Evolutionary conservation across 2,329 filamentous ascomycete species (phyloP).

Genomic region (Ophiocordyceps australis): DNA sequence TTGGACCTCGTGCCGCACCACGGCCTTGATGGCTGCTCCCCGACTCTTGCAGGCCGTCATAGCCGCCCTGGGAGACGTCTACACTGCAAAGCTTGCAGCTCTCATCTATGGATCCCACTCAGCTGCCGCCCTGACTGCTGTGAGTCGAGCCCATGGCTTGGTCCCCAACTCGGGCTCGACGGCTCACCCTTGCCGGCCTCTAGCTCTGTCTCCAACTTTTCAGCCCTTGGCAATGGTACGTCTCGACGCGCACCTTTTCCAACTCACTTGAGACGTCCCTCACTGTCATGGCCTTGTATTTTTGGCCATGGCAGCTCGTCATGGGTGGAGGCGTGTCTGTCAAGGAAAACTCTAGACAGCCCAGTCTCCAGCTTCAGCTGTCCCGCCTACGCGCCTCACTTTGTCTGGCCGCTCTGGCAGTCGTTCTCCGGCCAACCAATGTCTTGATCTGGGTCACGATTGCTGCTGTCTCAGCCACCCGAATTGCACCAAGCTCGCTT

Average conservation of each 20-base stretch:
- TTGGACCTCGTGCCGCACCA: constrained; percentile 35
- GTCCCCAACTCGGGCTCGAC: not conserved
- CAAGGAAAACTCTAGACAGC: constrained; percentile 19
- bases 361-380: constrained; percentile 8
- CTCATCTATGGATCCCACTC: constrained; percentile 51
- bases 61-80: constrained; percentile 67
- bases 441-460: constrained; percentile 66
- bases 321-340: constrained; percentile 16
- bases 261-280: constrained; percentile 87
- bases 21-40: constrained; percentile 54
- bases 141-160: constrained; percentile 15
- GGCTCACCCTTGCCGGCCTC: not conserved
- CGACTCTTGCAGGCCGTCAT: constrained; percentile 60
- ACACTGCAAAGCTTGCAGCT: constrained; percentile 67
- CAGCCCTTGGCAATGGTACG: constrained; percentile 84
- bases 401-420: constrained; percentile 60
- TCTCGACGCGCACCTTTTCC: constrained; percentile 80
- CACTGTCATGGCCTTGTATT: constrained; percentile 59
- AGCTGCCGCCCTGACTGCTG: constrained; percentile 48
- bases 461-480: constrained; percentile 23
- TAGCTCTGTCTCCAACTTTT: constrained; percentile 18
- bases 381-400: constrained; percentile 37
- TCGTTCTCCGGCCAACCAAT: constrained; percentile 80
- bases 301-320: constrained; percentile 74
- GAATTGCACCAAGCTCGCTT: constrained; percentile 30